Base-by-base conservation (phyloP, 257 asterid genomes). In the Anisodus tanguticus region DNA sequence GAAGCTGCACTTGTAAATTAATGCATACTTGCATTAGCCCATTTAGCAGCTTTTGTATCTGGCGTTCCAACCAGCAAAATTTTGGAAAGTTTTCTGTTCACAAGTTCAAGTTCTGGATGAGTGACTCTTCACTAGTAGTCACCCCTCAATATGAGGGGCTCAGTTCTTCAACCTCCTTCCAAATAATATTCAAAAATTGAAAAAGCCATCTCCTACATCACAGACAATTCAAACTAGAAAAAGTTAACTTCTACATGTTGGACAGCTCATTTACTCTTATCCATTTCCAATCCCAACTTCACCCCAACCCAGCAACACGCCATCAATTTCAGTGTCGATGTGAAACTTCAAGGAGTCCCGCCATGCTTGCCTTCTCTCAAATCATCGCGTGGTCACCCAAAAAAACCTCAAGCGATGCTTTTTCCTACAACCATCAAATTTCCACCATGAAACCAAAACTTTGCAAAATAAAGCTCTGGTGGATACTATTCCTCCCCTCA, bases 141-240 rank as follows among this genome's bases (percentile, higher is more conserved):
- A 60, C 67, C 67, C 37, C 35, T 60, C 67, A 60, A 19, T 7
- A 60, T 60, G 31, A 60, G 37, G 37, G 26, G 67, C 67, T 60
- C 67, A 60, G 13, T 60, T 60, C 67, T n/a, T 60, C 35, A 60
- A 60, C 67, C 67, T 60, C 35, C 26, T 60, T n/a, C 67, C 67
- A 9, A 60, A n/a, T 17, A 60, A 60, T 7, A 60, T 60, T n/a
- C 67, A 60, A n/a, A 60, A n/a, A 60, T 59, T 26, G 67, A 8
- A 60, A 9, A 60, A 19, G 13, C 35, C 10, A 19, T n/a, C 13
- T 60, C 67, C 35, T 60, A 60, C 26, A 60, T 5, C 67, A n/a
- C 67, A 8, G 37, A n/a, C 35, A 60, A 60, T 35, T 60, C 67
- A 60, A 60, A 60, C 26, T n/a, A 60, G 67, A 60, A 60, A 53